Conservation (phyloP, 176 grass and related monocot species). For the Triticum timopheevii region DNA sequence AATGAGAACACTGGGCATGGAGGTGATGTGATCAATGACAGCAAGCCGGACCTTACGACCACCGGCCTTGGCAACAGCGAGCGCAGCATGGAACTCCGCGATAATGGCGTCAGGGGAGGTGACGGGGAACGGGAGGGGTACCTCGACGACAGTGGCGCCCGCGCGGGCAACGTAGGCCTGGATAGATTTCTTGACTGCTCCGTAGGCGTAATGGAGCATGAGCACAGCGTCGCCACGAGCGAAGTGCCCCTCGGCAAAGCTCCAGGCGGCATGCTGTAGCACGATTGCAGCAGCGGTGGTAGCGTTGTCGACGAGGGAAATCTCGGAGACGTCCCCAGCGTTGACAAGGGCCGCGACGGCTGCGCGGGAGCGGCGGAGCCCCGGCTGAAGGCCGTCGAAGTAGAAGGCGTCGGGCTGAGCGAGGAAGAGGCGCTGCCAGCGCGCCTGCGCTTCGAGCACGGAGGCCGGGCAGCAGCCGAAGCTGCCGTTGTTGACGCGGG, state of each 20-base stretch:
- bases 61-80: slow-evolving; percentile 62
- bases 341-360: slow-evolving; percentile 46
- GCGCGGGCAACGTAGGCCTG: slow-evolving; percentile 86
- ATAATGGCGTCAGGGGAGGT: slow-evolving; percentile 61
- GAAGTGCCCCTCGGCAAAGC: slow-evolving; percentile 71
- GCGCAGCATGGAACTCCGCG: slow-evolving; percentile 64
- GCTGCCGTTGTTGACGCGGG: slow-evolving; percentile 96
- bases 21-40: slow-evolving; percentile 95
- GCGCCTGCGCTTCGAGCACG: slow-evolving; percentile 60
- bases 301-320: slow-evolving; percentile 95
- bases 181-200: slow-evolving; percentile 93
- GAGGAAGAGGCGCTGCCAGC: slow-evolving; percentile 72
- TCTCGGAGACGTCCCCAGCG: slow-evolving; percentile 58
- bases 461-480: slow-evolving; percentile 82
- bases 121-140: slow-evolving; percentile 86
- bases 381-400: slow-evolving; percentile 67
- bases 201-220: slow-evolving; percentile 97
- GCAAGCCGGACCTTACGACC: slow-evolving; percentile 75
- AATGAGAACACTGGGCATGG: slow-evolving; percentile 90
- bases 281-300: slow-evolving; percentile 90
- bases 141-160: slow-evolving; percentile 82
- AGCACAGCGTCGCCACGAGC: slow-evolving; percentile 66
- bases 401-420: slow-evolving; percentile 87
- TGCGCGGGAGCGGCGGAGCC: slow-evolving; percentile 53
- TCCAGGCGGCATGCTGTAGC: slow-evolving; percentile 80